Conservation (phyloP, 345 rosid genomes). For the Dimocarpus longan region DNA sequence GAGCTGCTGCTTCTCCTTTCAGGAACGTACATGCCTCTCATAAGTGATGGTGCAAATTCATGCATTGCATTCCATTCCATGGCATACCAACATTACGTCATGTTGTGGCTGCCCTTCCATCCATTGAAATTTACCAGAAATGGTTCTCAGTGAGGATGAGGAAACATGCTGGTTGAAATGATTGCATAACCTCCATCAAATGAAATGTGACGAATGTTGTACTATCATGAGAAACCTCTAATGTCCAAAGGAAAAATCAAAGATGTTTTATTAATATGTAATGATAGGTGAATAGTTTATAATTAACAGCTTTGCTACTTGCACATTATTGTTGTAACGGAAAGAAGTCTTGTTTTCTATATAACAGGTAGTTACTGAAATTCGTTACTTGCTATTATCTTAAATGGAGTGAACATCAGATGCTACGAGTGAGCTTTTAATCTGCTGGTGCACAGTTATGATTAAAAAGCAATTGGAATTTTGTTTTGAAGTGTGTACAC, state of each 20-base stretch:
- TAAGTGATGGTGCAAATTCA: background rate
- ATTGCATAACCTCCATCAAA: background rate
- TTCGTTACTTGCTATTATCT: background rate
- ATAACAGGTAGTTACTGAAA: background rate
- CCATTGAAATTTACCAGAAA: background rate
- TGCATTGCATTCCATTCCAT: background rate
- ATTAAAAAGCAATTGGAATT: background rate
- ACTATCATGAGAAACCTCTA: background rate
- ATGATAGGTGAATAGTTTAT: background rate
- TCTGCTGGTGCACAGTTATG: background rate
- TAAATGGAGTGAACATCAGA: background rate
- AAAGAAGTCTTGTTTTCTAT: background rate
- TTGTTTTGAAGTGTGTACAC: background rate
- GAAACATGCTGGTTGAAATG: background rate
- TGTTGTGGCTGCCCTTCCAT: background rate
- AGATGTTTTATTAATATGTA: background rate
- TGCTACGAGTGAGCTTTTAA: background rate
- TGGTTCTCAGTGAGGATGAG: background rate
- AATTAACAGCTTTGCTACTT: background rate
- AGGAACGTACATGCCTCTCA: background rate
- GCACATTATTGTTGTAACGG: background rate
- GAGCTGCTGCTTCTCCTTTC: background rate
- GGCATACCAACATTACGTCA: background rate
- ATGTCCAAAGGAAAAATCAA: background rate
- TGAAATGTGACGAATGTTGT: background rate